Evolutionary conservation across 2,329 filamentous ascomycete genomes (phyloP), one percentile per base, ranked within the genome.

Genomic region (Venturia effusa): DNA sequence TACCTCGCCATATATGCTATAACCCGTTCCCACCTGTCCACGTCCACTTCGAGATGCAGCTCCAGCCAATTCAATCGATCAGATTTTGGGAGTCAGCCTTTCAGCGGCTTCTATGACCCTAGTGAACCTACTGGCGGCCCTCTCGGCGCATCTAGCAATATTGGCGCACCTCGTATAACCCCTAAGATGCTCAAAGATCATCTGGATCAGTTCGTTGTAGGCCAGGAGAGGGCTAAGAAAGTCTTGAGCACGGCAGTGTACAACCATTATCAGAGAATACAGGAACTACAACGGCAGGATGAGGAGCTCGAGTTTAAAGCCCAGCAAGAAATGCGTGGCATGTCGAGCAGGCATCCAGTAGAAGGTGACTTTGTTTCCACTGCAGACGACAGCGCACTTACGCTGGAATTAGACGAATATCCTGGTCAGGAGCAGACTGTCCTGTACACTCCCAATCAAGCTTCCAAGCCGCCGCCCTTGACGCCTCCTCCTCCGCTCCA

Each of bases 161-260:
- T 84, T 66, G 84, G 83, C 64, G 80, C 79, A 37, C 82, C 83
- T 39, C 79, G 79, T 61, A 78, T 87, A 62, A 88, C 85, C 11
- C 85, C 85, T 8, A 82, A 81, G 68, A 77, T 80, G 69, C 81
- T 99, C 70, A 97, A 97, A 79, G 86, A 90, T 71, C 89, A 94
- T 70, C 85, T 97, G 39, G 94, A 99, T 73, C 89, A 94, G 72
- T 99, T 95, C 73, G 93, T 99, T 1, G 93, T 99, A 4, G 94
- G 93, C 48, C 94, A 99, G 75, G 91, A 97, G 68, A 86, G 91
- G 66, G 92, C 94, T 19, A 94, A 99, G 81, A 95, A 96, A 75
- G 90, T 92, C 17, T 86, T 97, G 67, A 94, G 91, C 67, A 88
- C 93, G 3, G 92, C 93, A 7, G 89, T 99, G 34, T 97, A 96